A percentile compares a stretch with the other conserved stretches of the same genome.
phyloP scores from a whole-genome alignment of 2,329 filamentous ascomycete species.

The Trichoderma polysporum region DNA sequence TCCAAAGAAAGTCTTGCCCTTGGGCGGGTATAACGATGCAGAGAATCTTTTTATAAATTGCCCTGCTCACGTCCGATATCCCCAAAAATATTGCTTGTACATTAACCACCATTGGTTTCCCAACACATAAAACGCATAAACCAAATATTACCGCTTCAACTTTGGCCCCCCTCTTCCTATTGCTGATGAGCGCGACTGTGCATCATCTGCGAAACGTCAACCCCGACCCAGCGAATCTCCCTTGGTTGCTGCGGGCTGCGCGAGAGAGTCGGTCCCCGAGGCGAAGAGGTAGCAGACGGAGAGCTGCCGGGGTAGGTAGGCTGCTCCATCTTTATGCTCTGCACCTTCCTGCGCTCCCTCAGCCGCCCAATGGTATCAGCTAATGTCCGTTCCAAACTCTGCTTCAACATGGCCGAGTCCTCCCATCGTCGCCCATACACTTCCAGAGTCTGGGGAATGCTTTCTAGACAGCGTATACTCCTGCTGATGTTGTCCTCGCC shows the following conservation, averaged over 20 bases:
- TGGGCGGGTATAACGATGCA: conserved; percentile 20
- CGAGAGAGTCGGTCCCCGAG: conserved; percentile 1
- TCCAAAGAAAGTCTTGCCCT: not conserved
- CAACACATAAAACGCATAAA: not conserved
- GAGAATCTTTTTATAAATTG: not conserved
- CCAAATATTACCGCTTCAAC: not conserved
- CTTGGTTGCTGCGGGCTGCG: conserved; percentile 22
- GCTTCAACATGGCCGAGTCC: conserved; percentile 53
- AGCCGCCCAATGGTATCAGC: conserved; percentile 46
- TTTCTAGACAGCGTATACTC: conserved; percentile 55
- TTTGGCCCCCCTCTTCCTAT: not conserved
- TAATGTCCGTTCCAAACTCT: conserved; percentile 53
- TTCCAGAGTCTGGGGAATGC: conserved; percentile 53
- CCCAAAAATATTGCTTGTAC: not conserved
- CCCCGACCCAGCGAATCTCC: conserved; percentile 25
- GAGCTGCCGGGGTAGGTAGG: conserved; percentile 26
- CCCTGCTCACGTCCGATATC: conserved; percentile 7
- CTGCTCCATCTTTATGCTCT: conserved; percentile 34
- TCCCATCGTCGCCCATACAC: conserved; percentile 62
- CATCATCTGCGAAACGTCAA: conserved; percentile 27
- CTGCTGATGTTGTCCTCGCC: conserved; percentile 53
- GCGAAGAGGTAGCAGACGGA: conserved; percentile 1
- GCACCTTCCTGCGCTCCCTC: conserved; percentile 38
- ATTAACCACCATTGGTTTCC: not conserved
- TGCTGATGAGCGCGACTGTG: conserved; percentile 17